Conservation (phyloP, 2,329 filamentous ascomycete species). For the Seiridium unicorne region DNA sequence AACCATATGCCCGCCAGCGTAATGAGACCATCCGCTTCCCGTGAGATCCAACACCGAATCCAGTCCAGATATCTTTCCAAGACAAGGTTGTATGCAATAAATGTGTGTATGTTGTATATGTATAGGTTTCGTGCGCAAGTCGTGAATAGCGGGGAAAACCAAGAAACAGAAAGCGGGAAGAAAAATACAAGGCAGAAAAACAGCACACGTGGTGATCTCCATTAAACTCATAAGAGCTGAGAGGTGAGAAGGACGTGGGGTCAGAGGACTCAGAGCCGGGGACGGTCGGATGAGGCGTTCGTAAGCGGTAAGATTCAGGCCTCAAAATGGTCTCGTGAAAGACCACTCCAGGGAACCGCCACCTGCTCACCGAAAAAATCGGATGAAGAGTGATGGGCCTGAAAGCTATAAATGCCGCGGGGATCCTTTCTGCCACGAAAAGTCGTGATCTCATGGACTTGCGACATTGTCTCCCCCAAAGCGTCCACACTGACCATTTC, state of each 20-base stretch:
- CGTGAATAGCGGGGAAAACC: neutral
- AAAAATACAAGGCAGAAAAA: conserved; percentile 9
- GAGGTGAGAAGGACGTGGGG: neutral
- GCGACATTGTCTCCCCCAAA: too few relatives aligned
- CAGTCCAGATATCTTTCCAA: neutral
- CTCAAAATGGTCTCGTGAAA: too few relatives aligned
- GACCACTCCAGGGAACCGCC: too few relatives aligned
- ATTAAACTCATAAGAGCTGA: neutral
- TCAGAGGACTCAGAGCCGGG: neutral
- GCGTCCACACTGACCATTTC: too few relatives aligned
- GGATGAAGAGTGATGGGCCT: too few relatives aligned
- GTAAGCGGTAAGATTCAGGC: neutral
- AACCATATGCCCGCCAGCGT: too few relatives aligned
- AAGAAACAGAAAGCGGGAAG: neutral
- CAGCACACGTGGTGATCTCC: conserved; percentile 3
- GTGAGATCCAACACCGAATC: neutral
- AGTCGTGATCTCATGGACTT: too few relatives aligned
- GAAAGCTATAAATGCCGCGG: too few relatives aligned
- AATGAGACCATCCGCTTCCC: neutral
- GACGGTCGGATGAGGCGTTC: neutral
- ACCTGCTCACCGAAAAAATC: too few relatives aligned
- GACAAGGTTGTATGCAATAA: neutral
- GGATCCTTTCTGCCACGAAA: too few relatives aligned
- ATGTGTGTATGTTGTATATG: conserved; percentile 9
- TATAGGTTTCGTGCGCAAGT: conserved; percentile 9